A percentile compares a stretch with the other conserved stretches of the same genome.
These are phyloP conservation scores for Arbutus unedo DNA, from an alignment of 148 eudicot species.

Conservation along the genomic window DNA sequence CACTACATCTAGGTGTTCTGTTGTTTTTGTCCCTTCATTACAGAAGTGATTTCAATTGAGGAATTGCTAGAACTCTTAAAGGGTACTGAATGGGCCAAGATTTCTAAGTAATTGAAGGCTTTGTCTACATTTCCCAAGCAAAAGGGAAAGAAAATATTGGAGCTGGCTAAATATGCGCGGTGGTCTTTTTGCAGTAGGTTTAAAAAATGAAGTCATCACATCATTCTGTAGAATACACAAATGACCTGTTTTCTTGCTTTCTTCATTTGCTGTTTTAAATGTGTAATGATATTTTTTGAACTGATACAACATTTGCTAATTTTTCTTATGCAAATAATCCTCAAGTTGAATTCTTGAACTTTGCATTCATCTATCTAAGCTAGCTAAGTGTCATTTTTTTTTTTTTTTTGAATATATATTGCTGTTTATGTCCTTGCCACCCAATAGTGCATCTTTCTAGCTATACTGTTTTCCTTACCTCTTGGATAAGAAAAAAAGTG, in stretches of 20 bases:
- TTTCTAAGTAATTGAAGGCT: background rate
- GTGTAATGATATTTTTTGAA: background rate
- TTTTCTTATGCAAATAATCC: background rate
- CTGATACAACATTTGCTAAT: background rate
- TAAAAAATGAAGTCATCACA: background rate
- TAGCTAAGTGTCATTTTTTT: background rate
- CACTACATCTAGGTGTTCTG: background rate
- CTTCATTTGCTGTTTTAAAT: background rate
- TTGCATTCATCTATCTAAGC: background rate
- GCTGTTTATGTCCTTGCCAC: background rate
- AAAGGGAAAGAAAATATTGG: background rate
- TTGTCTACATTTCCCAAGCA: background rate
- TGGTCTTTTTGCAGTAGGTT: background rate
- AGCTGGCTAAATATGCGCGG: background rate
- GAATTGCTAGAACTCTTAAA: background rate
- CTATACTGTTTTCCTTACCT: background rate
- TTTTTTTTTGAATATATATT: background rate
- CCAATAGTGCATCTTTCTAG: background rate
- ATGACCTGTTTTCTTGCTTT: no score
- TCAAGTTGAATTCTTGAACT: background rate
- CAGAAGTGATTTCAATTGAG: background rate
- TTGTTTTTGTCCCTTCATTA: background rate
- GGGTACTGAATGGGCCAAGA: background rate
- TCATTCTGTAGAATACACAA: no score
- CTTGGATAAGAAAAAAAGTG: background rate